Base-by-base conservation (phyloP, 208 protist species). In the Trypanosoma brucei region DNA sequence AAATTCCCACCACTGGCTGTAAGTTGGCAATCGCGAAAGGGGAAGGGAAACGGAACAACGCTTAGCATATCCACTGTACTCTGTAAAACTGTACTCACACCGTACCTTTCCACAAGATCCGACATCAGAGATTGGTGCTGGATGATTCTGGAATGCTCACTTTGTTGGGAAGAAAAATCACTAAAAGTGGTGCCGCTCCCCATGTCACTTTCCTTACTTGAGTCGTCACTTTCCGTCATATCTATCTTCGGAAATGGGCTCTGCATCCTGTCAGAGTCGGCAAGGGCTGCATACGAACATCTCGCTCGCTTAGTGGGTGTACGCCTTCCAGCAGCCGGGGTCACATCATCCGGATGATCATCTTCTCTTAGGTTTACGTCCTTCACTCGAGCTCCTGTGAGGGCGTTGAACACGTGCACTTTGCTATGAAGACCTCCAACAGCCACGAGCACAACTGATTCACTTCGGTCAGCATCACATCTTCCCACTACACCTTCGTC, bases 371-470 rank as follows among this genome's bases (percentile, higher is more conserved):
- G 14, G 46, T 59, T 50, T 5, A 75, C 59, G 13, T 81, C 62
- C 37, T 76, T 65, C 1, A 78, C 34, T 33, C 65, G 72, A 37
- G 79, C 76, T 3, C 86, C 86, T 34, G 62, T 86, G 36, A 89
- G 42, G 22, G 81, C 86, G 62, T 93, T 70, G 51, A 82, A 89
- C 35, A 88, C 70, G 64, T 86, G 84, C 30, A 84, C 57, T n/a
- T 53, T 67, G 34, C 80, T 80, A 31, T 78, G 72, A 31, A 93
- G 75, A 0, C 72, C 86, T 56, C 86, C 83, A 33, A 93, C 59
- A 6, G 79, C 79, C 37, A 93, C 53, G 50, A 76, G 35, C 14
- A 92, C 59, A 42, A 78, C 62, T 14, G 53, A 2, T 40, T 14
- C 7, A n/a, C 13, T 39, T 42, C 34, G 7, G 30, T 71, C 51